Conservation (phyloP, 2,329 filamentous ascomycete species). For the Aureobasidium lini region DNA sequence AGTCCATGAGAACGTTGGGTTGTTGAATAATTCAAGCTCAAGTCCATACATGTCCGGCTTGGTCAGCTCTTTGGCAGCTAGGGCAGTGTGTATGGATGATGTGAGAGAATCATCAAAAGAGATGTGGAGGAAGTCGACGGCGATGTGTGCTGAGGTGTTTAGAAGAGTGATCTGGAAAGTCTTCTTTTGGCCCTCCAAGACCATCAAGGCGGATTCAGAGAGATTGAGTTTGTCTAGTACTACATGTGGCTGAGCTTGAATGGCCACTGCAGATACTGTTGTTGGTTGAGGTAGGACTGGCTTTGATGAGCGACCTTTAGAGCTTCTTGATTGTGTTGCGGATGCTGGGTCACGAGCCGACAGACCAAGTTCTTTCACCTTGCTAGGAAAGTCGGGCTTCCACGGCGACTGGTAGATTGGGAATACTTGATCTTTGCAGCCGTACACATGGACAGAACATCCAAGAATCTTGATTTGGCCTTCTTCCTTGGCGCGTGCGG, state of each 20-base stretch:
- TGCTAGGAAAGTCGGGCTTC: constrained; percentile 60
- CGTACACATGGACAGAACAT: constrained; percentile 69
- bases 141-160: constrained; percentile 62
- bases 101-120: constrained; percentile 88
- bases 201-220: constrained; percentile 79
- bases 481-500: constrained; percentile 57
- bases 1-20: constrained; percentile 46
- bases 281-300: constrained; percentile 26
- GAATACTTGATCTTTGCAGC: constrained; percentile 76
- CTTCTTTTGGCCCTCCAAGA: constrained; percentile 81
- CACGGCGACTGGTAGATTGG: constrained; percentile 74
- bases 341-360: not conserved
- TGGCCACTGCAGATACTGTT: constrained; percentile 61
- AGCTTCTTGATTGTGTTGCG: not conserved
- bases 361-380: constrained; percentile 67
- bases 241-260: constrained; percentile 70
- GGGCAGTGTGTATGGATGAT: constrained; percentile 63
- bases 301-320: constrained; percentile 17
- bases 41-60: constrained; percentile 78
- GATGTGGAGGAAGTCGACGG: constrained; percentile 78
- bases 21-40: constrained; percentile 68
- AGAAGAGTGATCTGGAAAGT: constrained; percentile 71
- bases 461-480: constrained; percentile 70
- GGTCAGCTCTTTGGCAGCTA: constrained; percentile 68
- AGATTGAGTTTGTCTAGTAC: constrained; percentile 69